Evolutionary conservation across 352 stramenopile genomes (phyloP).

Genomic region (Pythium chondricola): DNA sequence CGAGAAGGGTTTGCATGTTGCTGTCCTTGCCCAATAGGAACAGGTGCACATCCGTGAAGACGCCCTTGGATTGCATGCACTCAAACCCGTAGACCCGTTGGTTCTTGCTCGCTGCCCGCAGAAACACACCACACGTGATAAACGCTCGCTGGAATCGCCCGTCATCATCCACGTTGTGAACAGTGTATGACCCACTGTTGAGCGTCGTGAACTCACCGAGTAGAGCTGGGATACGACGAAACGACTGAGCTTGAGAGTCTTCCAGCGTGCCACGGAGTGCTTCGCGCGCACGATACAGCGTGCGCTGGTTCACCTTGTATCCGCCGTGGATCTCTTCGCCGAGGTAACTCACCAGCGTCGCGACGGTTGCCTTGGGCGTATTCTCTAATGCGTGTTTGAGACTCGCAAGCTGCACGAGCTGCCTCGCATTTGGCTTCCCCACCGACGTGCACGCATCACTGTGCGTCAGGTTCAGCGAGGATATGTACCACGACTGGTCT

Average conservation of each 20-base stretch:
- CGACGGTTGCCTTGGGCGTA: constrained; percentile 25
- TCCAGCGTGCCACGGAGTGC: constrained; percentile 29
- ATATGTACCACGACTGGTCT: constrained; percentile 58
- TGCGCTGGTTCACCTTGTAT: constrained; percentile 33
- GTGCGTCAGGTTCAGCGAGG: constrained; percentile 37
- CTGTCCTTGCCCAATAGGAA: constrained; percentile 49
- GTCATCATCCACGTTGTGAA: constrained; percentile 15
- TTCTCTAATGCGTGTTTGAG: constrained; percentile 30
- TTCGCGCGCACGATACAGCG: constrained; percentile 52
- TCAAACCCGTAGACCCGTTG: constrained; percentile 54
- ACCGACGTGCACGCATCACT: constrained; percentile 32
- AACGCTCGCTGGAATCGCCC: constrained; percentile 39
- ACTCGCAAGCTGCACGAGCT: constrained; percentile 38
- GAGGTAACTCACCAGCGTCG: constrained; percentile 29
- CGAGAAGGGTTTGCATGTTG: constrained; percentile 33
- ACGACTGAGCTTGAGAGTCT: constrained; percentile 27
- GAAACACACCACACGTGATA: constrained; percentile 42
- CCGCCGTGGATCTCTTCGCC: constrained; percentile 18
- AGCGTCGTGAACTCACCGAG: constrained; percentile 29
- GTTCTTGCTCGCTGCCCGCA: constrained; percentile 27
- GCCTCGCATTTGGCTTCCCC: constrained; percentile 48
- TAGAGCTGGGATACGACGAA: constrained; percentile 36
- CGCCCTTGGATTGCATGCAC: constrained; percentile 24
- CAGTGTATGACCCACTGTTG: constrained; percentile 30
- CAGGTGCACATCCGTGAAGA: constrained; percentile 39